Evolutionary conservation across 306 rosid genomes (phyloP), one percentile per base, ranked within the genome.

Genomic region (Argentina anserina): DNA sequence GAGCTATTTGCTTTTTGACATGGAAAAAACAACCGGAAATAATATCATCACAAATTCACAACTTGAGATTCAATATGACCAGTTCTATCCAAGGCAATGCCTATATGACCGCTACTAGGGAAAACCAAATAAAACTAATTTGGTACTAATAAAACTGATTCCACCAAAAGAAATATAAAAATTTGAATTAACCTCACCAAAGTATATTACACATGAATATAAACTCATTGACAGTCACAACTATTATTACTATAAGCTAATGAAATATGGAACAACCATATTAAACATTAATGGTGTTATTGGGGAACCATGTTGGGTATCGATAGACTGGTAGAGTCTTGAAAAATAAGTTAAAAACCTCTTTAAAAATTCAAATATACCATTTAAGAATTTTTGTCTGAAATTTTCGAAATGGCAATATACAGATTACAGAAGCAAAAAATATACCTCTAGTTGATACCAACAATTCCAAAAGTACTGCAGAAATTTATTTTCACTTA

Each of bases 391-490:
- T 20, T 49, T 45, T 7, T 49, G 55, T 49, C 25, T 7, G 23
- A 20, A 7, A 34, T 20, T 62, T 34, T n/a, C 45, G 4, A 0
- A 34, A 46, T 59, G 49, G 50, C 2, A 53, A 37, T 60, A 40
- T 66, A 33, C 5, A 33, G 52, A 49, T 31, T 66, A 33, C 5
- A 33, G 52, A 49, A 69, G 55, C 7, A 83, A 25, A 37, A 60
- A 76, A 25, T 62, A 77, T 85, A 86, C 92, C 92, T 84, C 78
- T 76, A 88, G 58, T 53, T 41, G 68, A 53, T 71, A 79, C 92
- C 92, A 88, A 69, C 90, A 86, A 67, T 74, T 86, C 90, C 90
- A 88, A 76, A 88, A 86, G 75, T 82, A 84, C 37, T 43, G 78
- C 53, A 88, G 67, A 84, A 88, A 88, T 67, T 75, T 86, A 42